Percentiles rank a stretch among this genome's conserved stretches.
Evolutionary conservation across 352 stramenopile genomes (phyloP).

Genomic region (Phytopythium oedochilum): DNA sequence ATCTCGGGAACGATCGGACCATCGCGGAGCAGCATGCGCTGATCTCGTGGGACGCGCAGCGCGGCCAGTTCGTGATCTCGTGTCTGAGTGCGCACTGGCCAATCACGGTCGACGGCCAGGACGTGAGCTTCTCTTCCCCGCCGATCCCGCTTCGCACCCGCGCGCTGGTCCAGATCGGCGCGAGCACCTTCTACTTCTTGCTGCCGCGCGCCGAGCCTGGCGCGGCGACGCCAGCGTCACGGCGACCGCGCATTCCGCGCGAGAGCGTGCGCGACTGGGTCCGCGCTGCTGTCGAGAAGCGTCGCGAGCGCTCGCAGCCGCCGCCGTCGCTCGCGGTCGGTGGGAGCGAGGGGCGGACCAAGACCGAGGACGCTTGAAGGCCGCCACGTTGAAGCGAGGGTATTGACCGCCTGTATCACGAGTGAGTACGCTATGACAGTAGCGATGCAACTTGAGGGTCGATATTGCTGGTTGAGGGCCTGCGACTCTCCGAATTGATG

Average conservation of each 20-base stretch:
- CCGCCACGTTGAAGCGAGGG: not conserved
- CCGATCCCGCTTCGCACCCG: constrained; percentile 42
- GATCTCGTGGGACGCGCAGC: constrained; percentile 53
- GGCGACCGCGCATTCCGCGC: constrained; percentile 9
- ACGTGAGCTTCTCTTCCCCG: constrained; percentile 39
- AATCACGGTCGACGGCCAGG: constrained; percentile 66
- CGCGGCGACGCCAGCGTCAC: not conserved
- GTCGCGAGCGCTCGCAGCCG: not conserved
- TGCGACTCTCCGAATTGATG: no score
- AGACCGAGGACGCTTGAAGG: not conserved
- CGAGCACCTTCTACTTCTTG: constrained; percentile 69
- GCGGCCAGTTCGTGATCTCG: constrained; percentile 54
- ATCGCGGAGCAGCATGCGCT: constrained; percentile 57
- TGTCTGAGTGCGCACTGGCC: constrained; percentile 48
- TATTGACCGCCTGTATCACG: no score
- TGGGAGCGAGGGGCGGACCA: no score
- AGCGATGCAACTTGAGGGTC: no score
- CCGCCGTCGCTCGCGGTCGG: not conserved
- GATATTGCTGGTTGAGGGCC: no score
- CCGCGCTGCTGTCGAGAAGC: constrained; percentile 19
- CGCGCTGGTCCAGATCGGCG: constrained; percentile 66
- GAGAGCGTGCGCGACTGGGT: constrained; percentile 30
- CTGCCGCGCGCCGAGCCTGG: constrained; percentile 23
- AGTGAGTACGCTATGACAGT: no score
- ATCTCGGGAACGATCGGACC: constrained; percentile 59